phyloP scores from a whole-genome alignment of 192 early-diverging fungal species.

The Gonapodya sp. region DNA sequence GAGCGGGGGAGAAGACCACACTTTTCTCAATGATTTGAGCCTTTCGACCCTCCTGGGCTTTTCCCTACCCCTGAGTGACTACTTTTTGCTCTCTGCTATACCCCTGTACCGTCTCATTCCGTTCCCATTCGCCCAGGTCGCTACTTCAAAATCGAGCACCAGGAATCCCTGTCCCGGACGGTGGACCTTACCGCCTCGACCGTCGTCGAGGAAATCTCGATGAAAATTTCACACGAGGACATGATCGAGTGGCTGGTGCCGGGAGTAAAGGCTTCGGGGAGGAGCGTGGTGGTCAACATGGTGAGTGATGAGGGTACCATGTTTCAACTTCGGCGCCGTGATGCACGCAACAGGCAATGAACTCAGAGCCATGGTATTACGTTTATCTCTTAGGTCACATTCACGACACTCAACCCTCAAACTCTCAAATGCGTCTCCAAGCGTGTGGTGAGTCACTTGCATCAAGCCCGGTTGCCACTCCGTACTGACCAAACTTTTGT shows the following conservation, averaged over 20 bases:
- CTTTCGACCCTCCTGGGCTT: too few relatives aligned
- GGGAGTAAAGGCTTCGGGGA: neutral
- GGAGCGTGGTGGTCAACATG: constrained; percentile 1
- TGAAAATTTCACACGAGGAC: neutral
- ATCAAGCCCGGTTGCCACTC: too few relatives aligned
- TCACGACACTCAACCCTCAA: neutral
- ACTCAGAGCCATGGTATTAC: too few relatives aligned
- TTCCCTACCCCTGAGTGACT: too few relatives aligned
- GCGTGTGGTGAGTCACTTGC: neutral
- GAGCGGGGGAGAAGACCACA: too few relatives aligned
- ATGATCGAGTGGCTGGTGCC: neutral
- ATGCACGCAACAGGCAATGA: neutral
- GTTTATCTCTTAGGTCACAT: neutral
- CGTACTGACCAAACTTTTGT: neutral
- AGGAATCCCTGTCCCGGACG: neutral
- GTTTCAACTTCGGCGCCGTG: neutral
- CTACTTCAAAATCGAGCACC: neutral
- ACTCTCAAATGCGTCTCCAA: neutral
- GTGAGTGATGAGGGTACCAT: neutral
- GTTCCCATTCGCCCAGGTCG: neutral
- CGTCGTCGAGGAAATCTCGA: neutral
- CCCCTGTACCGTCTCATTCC: neutral
- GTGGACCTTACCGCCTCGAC: neutral
- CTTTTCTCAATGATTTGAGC: too few relatives aligned
- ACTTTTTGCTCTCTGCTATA: too few relatives aligned